Conservation (phyloP, 2,329 filamentous ascomycete species). For the Diaporthe batatas region DNA sequence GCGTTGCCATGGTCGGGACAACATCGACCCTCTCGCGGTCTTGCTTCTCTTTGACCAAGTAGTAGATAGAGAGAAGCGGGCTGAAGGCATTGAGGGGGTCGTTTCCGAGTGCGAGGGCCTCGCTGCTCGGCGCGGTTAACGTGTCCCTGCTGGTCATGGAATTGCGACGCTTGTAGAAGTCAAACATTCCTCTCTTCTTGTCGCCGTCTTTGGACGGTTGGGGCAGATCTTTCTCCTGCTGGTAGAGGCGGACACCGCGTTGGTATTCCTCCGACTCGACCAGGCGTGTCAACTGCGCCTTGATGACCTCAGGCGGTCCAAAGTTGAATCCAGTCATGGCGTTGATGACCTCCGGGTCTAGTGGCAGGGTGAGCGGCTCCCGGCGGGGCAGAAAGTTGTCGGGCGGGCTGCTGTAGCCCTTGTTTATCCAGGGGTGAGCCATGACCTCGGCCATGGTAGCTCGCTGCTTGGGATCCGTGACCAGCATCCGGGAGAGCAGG, state of each 20-base stretch:
- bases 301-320: constrained; percentile 86
- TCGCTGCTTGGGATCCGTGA: constrained; percentile 90
- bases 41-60: constrained; percentile 94
- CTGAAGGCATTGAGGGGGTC: constrained; percentile 95
- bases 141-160: constrained; percentile 92
- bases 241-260: constrained; percentile 79
- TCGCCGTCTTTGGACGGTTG: constrained; percentile 75
- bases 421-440: constrained; percentile 95
- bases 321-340: constrained; percentile 99
- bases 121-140: constrained; percentile 83
- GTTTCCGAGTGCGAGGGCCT: constrained; percentile 83
- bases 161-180: constrained; percentile 96
- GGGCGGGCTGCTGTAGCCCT: constrained; percentile 87
- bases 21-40: constrained; percentile 75
- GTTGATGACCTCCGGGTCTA: constrained; percentile 86
- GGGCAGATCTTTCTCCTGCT: constrained; percentile 73
- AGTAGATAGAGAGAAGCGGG: constrained; percentile 93
- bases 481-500: constrained; percentile 93
- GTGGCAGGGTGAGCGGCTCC: constrained; percentile 85
- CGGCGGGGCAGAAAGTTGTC: constrained; percentile 89
- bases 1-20: constrained; percentile 55
- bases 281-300: constrained; percentile 83
- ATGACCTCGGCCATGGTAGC: constrained; percentile 92
- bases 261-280: constrained; percentile 96
- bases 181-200: constrained; percentile 87